Conservation (phyloP, 306 rosid species). For the Cicer chorassanicum region DNA sequence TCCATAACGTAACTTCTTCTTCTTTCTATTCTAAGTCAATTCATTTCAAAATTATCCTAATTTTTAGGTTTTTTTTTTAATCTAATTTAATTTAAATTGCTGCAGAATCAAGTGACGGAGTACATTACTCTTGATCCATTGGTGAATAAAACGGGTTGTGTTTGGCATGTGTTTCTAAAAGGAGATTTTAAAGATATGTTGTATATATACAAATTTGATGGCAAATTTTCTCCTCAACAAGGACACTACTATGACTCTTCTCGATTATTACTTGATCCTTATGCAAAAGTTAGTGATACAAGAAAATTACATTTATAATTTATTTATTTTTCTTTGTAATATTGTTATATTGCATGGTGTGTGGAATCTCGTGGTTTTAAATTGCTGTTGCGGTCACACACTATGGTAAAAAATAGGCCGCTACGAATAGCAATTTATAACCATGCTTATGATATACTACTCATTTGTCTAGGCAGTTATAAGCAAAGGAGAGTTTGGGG, state of each 20-base stretch:
- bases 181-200: slow-evolving; percentile 84
- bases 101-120: slow-evolving; percentile 77
- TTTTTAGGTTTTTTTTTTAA: not conserved
- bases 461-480: slow-evolving; percentile 81
- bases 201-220: slow-evolving; percentile 82
- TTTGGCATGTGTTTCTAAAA: slow-evolving; percentile 86
- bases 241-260: slow-evolving; percentile 78
- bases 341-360: slow-evolving; percentile 17
- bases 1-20: slow-evolving; percentile 54
- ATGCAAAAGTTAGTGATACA: slow-evolving; percentile 75
- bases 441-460: slow-evolving; percentile 34
- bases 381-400: no score
- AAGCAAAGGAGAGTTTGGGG: slow-evolving; percentile 85
- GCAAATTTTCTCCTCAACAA: slow-evolving; percentile 67
- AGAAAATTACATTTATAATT: slow-evolving; percentile 6
- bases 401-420: no score
- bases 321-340: not conserved
- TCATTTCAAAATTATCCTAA: not conserved
- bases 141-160: slow-evolving; percentile 76
- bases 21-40: not conserved
- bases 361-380: slow-evolving; percentile 32
- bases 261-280: slow-evolving; percentile 80
- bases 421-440: no score
- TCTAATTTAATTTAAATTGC: not conserved
- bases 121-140: slow-evolving; percentile 68